A percentile compares a stretch with the other conserved stretches of the same genome.
These are phyloP conservation scores for Batkoa obscura DNA, from an alignment of 371 early-diverging fungal genomes.

Conservation along the genomic window DNA sequence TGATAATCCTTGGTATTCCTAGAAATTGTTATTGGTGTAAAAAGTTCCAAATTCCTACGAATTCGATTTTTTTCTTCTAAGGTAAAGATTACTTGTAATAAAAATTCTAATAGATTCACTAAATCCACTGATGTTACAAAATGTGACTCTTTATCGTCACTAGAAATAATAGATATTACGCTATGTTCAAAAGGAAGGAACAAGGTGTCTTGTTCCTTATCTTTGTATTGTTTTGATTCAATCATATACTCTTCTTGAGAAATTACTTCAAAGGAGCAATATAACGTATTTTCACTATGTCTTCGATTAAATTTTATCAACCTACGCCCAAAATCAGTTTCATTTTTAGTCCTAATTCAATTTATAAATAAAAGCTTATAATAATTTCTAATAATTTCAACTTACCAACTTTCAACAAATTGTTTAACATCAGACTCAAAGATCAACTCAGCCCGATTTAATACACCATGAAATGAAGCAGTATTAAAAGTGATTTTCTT, in stretches of 20 bases:
- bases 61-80: constrained; percentile 6
- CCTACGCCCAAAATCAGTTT: not conserved
- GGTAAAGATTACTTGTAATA: not conserved
- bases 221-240: not conserved
- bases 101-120: not conserved
- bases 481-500: no score
- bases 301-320: not conserved
- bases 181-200: not conserved
- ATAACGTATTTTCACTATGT: not conserved
- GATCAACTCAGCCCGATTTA: constrained; percentile 1
- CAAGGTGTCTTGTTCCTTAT: not conserved
- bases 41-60: constrained; percentile 1
- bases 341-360: not conserved
- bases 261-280: not conserved
- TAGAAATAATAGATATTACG: not conserved
- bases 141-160: not conserved
- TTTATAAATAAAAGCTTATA: not conserved
- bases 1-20: not conserved
- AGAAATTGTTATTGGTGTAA: not conserved
- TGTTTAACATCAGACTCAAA: not conserved
- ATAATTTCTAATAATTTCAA: not conserved
- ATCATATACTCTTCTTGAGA: not conserved
- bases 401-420: not conserved
- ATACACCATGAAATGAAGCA: not conserved
- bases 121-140: constrained; percentile 2